Evolutionary conservation across 2,329 filamentous ascomycete species (phyloP), one percentile per base, ranked within the genome.

Genomic region (Pyrenochaeta sp.): DNA sequence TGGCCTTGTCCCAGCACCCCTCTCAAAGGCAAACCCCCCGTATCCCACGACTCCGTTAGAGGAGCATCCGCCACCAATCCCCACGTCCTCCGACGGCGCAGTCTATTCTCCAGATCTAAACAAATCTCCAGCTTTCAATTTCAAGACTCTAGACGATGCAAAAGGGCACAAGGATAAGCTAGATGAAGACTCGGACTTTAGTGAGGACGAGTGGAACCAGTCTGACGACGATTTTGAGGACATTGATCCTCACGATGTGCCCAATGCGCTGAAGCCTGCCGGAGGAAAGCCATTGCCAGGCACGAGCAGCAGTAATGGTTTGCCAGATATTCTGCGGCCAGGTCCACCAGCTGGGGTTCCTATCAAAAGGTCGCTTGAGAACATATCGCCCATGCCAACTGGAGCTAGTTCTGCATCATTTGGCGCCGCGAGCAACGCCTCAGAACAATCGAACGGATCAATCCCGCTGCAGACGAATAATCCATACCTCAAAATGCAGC

Each of bases 11-110:
- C 80, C 80, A 10, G 70, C 76, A 37, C 75, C 78, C 6, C 73
- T 79, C 9, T 74, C 72, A 6, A 74, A 77, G 55, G 72, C 78
- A 5, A 77, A 78, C 22, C 80, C 79, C 25, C 81, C 81, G 2
- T 83, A 83, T 54, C 81, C 81, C 13, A 77, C 75, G 2, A 77
- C 78, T 0, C 80, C 81, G 2, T 72, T 72, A 37, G 65, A 73
- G 42, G 73, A 72, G 62, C 71, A 58, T 30, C 67, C 64, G 12
- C 72, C 69, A 30, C 55, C 59, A 24, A 52, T 75, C 7, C 68
- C 72, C 46, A 40, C 65, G 1, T 44, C 66, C 19, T 58, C 69
- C 36, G 54, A 55, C 40, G 58, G 53, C 15, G 57, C 64, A 15
- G 67, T 70, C 42, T 68, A 78, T 61, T 72, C 74, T n/a, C 71